Conservation (phyloP, 345 rosid genomes). For the Citrus reticulata region DNA sequence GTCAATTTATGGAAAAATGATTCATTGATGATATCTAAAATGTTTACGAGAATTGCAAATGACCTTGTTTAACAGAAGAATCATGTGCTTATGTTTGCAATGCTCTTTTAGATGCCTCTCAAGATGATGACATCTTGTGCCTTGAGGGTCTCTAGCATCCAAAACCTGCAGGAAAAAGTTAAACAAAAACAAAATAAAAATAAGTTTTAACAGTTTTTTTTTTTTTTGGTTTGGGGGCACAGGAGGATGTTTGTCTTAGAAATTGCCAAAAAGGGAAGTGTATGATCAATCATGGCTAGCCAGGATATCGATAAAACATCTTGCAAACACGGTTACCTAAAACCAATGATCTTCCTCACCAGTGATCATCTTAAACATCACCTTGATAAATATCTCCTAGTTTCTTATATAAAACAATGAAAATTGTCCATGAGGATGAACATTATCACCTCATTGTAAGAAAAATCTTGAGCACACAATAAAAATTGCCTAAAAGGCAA, state of each 20-base stretch:
- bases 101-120: slow-evolving; percentile 92
- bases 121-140: slow-evolving; percentile 85
- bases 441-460: neutral
- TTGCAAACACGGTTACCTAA: neutral
- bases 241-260: no score
- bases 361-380: neutral
- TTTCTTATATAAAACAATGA: neutral
- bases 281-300: neutral
- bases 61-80: slow-evolving; percentile 91
- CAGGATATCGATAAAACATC: neutral
- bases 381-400: neutral
- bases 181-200: neutral
- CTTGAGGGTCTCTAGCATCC: slow-evolving; percentile 96
- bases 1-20: neutral
- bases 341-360: neutral
- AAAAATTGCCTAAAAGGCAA: neutral
- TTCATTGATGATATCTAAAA: neutral
- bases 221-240: no score
- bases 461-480: no score
- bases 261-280: neutral
- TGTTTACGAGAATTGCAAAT: slow-evolving; percentile 4
- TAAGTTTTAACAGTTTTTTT: neutral
- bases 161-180: slow-evolving; percentile 54
- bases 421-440: neutral
- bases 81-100: slow-evolving; percentile 85